Evolutionary conservation across 345 rosid genomes (phyloP).

Genomic region (Populus simonii): DNA sequence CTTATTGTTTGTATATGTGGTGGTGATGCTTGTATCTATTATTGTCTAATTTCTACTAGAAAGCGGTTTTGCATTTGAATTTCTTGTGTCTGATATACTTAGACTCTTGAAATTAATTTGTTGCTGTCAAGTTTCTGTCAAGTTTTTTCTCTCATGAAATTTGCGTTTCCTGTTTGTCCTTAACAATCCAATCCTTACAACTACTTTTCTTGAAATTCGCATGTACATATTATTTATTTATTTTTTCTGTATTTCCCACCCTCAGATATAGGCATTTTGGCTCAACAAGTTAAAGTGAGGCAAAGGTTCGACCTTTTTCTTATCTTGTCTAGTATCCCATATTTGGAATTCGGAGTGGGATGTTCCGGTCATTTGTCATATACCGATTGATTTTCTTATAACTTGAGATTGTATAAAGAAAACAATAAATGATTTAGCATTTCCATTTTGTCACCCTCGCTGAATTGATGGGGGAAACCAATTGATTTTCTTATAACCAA

Average conservation of each 20-base stretch:
- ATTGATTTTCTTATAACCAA: too few relatives aligned
- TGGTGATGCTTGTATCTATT: not conserved
- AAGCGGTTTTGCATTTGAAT: not conserved
- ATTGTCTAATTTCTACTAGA: not conserved
- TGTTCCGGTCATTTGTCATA: not conserved
- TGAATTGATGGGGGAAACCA: not conserved
- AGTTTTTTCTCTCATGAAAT: too few relatives aligned
- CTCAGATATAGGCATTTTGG: conserved; percentile 76
- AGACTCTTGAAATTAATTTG: not conserved
- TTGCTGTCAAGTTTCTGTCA: too few relatives aligned
- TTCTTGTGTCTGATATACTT: not conserved
- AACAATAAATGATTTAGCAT: not conserved
- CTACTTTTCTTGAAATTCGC: not conserved
- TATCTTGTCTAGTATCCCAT: not conserved
- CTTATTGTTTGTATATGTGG: not conserved
- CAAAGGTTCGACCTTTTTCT: conserved; percentile 66
- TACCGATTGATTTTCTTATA: not conserved
- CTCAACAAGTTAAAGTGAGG: conserved; percentile 79
- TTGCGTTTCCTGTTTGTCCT: not conserved
- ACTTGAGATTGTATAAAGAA: not conserved
- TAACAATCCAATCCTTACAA: not conserved
- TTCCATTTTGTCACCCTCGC: not conserved
- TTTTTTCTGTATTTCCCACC: not conserved
- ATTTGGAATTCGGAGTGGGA: not conserved
- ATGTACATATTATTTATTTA: not conserved